phyloP scores from a whole-genome alignment of 139 green algal genomes.

The Raphidocelis subcapitata region DNA sequence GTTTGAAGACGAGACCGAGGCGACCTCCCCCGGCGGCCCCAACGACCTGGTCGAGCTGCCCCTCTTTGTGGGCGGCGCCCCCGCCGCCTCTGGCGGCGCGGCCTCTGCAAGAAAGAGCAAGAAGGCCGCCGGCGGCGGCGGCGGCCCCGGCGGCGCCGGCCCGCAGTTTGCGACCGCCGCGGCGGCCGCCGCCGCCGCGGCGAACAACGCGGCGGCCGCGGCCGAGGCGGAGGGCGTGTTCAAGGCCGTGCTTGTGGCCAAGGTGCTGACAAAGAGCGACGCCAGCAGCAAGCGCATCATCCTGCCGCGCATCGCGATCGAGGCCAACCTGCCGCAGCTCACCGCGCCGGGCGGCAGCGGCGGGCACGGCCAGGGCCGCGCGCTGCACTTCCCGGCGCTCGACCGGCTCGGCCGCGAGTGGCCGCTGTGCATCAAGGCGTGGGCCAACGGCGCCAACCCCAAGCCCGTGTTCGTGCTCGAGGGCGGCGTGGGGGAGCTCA shows the following conservation, averaged over 20 bases:
- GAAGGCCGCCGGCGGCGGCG: neutral
- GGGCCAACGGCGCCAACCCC: slow-evolving; percentile 72
- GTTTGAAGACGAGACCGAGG: slow-evolving; percentile 29
- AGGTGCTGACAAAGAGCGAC: slow-evolving; percentile 71
- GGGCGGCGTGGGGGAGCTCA: slow-evolving; percentile 38
- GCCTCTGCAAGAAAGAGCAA: too few relatives aligned
- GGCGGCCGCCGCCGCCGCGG: neutral
- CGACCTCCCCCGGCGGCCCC: slow-evolving; percentile 7
- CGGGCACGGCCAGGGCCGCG: neutral
- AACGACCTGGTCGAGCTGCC: slow-evolving; percentile 26
- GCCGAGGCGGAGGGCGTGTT: neutral
- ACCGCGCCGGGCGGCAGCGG: too few relatives aligned
- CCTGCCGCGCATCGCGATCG: slow-evolving; percentile 66
- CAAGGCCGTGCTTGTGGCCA: slow-evolving; percentile 65
- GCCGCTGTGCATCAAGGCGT: slow-evolving; percentile 50
- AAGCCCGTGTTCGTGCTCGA: slow-evolving; percentile 80
- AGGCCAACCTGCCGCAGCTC: slow-evolving; percentile 50
- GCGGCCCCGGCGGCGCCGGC: slow-evolving; percentile 5
- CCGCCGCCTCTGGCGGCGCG: neutral
- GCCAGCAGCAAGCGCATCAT: slow-evolving; percentile 63
- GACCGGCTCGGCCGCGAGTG: neutral
- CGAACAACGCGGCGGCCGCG: neutral
- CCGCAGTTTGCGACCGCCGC: neutral
- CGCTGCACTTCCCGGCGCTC: slow-evolving; percentile 8
- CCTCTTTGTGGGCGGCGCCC: neutral